Base-by-base conservation (phyloP, 164 flowering plant genomes). In the Berberis vulgaris region DNA sequence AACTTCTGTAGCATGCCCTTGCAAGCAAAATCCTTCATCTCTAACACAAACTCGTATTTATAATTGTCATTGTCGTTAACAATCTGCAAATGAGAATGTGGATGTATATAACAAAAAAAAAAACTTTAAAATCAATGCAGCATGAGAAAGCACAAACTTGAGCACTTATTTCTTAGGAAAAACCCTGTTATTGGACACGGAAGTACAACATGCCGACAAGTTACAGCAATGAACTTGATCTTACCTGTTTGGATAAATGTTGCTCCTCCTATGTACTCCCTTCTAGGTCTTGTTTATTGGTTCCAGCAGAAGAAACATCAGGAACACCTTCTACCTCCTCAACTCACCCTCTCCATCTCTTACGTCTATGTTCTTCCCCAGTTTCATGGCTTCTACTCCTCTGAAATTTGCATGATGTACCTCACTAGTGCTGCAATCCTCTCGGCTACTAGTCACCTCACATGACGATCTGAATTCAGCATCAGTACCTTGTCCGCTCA, bases 321-420 rank as follows among this genome's bases (percentile, higher is more conserved):
- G 78, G 55, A 72, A 50, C 39, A 62, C 39, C 50, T 62, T 72
- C 79, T 5, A 69, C 46, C 41, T 67, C 72, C 73, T 89, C 91
- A 62, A 78, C 65, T 70, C 99, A 81, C 43, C 97, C 92, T 72
- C 85, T 87, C 99, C 99, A 95, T 62, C 99, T 74, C 79, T 88
- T 95, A 43, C 94, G 88, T 61, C 81, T 84, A 65, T 72, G 81
- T 74, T 89, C 78, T 55, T 86, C 95, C 10, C 80, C 81, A 78
- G 71, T 73, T 65, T 63, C 79, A 73, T 66, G 74, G 66, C 73
- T 74, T 81, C 84, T 86, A 67, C 46, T 78, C 74, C 77, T 81
- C 43, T 72, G 89, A 13, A 69, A 64, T 67, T 83, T 71, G 63
- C 49, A 49, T 77, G 82, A 50, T 70, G 74, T 43, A 77, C 72